Evolutionary conservation across 306 rosid genomes (phyloP).

Genomic region (Lagenaria siceraria): DNA sequence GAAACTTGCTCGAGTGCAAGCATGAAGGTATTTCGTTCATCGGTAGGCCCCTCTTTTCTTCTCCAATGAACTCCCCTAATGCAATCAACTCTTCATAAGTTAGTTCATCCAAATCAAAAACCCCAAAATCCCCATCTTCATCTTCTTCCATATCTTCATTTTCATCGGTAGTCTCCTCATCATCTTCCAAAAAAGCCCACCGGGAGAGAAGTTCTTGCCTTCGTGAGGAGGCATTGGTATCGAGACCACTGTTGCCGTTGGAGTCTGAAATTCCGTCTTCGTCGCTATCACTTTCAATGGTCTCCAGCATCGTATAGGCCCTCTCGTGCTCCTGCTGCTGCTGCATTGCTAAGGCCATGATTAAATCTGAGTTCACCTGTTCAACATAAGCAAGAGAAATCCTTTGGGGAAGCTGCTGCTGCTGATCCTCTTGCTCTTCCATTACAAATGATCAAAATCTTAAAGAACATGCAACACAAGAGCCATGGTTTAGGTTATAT

Average conservation of each 20-base stretch:
- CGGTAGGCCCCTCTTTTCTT: constrained; percentile 57
- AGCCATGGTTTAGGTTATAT: constrained; percentile 14
- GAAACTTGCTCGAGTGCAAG: constrained; percentile 24
- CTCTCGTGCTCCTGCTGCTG: constrained; percentile 64
- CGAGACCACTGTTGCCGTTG: constrained; percentile 8
- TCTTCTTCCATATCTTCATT: constrained; percentile 11
- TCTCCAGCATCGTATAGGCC: constrained; percentile 22
- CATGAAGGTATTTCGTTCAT: constrained; percentile 41
- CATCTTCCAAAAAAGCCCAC: constrained; percentile 27
- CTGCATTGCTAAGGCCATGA: constrained; percentile 43
- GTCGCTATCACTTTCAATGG: constrained; percentile 41
- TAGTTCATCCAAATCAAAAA: constrained; percentile 51
- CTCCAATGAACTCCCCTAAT: constrained; percentile 65
- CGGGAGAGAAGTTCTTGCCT: constrained; percentile 24
- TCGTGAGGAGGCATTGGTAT: constrained; percentile 14
- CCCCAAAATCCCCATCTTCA: background rate
- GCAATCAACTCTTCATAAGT: constrained; percentile 73
- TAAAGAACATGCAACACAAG: background rate
- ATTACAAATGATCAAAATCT: constrained; percentile 17
- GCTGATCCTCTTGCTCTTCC: constrained; percentile 31
- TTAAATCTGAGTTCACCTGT: constrained; percentile 41
- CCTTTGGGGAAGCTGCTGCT: constrained; percentile 34
- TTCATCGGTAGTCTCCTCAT: constrained; percentile 24
- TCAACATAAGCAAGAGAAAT: constrained; percentile 38
- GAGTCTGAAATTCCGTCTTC: constrained; percentile 16